Evolutionary conservation across 1,139 yeast genomes (phyloP), one percentile per base, ranked within the genome.

Genomic region (Candida dubliniensis): DNA sequence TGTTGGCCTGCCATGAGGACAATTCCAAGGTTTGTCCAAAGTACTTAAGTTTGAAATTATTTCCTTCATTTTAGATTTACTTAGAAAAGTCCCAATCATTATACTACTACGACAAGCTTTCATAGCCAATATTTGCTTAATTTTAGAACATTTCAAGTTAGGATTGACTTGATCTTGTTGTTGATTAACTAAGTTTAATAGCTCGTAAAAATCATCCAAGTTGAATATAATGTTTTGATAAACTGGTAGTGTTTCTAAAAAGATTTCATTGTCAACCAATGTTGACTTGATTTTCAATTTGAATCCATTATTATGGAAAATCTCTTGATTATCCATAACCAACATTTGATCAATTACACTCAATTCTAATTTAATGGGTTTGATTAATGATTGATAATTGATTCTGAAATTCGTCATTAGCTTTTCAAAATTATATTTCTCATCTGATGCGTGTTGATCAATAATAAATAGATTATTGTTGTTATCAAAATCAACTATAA

Each of bases 1-100:
- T 1, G 99, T 93, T 0, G 99, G 99, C 49, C 99, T 71, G 0
- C 99, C 99, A 64, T 93, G 99, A 0, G 99, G 99, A 63, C 99
- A 93, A 58, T 91, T 93, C 99, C 99, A 95, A 0, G 99, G 99
- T 57, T 88, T 88, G 50, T 90, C 93, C 32, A 95, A 68, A 0
- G 63, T 67, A 15, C 95, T 81, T 45, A 95, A 67, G 55, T 90
- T 78, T 27, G 67, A 61, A 2, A 93, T 91, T 1, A 93, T 81
- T 37, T 61, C 66, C 2, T 64, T 60, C 99, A 95, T 95, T 7
- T 79, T 76, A 8, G 62, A 66, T 23, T 47, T 55, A 4, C 71
- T 74, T 40, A 93, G 67, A 1, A 85, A 77, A 51, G 79, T 84
- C 0, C 99, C 99, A 41, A 93, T 82, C 99, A 93, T 95, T 25